These are phyloP conservation scores for Phaeoacremonium minimum DNA, from an alignment of 2,329 filamentous ascomycete genomes.

Conservation along the genomic window DNA sequence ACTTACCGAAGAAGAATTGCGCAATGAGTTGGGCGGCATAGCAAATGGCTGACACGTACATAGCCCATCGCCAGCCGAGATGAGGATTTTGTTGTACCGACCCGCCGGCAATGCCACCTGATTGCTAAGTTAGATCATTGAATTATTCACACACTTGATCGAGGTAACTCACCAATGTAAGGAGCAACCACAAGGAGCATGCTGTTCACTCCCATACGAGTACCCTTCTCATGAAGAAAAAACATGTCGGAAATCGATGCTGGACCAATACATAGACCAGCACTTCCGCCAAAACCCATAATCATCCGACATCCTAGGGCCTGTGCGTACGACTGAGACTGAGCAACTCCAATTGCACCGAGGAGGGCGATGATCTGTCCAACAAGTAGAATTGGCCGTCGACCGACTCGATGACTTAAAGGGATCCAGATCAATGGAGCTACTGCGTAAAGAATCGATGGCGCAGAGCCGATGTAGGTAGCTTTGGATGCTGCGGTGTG, in stretches of 20 bases:
- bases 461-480: slow-evolving; percentile 12
- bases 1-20: slow-evolving; percentile 8
- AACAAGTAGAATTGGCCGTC: slow-evolving; percentile 12
- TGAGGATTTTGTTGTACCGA: slow-evolving; percentile 8
- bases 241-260: slow-evolving; percentile 13
- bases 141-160: too few relatives aligned
- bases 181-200: slow-evolving; percentile 10
- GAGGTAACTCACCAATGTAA: slow-evolving; percentile 6
- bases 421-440: slow-evolving; percentile 13
- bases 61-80: slow-evolving; percentile 12
- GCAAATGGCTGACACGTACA: slow-evolving; percentile 10
- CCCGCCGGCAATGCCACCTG: slow-evolving; percentile 10
- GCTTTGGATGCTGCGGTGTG: slow-evolving; percentile 6
- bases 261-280: slow-evolving; percentile 9
- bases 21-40: slow-evolving; percentile 4
- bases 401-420: slow-evolving; percentile 11
- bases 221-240: slow-evolving; percentile 12
- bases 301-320: slow-evolving; percentile 10
- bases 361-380: slow-evolving; percentile 9
- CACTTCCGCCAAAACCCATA: slow-evolving; percentile 11
- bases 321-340: slow-evolving; percentile 5
- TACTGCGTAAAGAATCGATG: slow-evolving; percentile 8
- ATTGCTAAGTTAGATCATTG: too few relatives aligned
- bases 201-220: slow-evolving; percentile 10
- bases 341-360: slow-evolving; percentile 9